Base-by-base conservation (phyloP, 208 protist genomes). In the Herpetomonas tarakana region DNA sequence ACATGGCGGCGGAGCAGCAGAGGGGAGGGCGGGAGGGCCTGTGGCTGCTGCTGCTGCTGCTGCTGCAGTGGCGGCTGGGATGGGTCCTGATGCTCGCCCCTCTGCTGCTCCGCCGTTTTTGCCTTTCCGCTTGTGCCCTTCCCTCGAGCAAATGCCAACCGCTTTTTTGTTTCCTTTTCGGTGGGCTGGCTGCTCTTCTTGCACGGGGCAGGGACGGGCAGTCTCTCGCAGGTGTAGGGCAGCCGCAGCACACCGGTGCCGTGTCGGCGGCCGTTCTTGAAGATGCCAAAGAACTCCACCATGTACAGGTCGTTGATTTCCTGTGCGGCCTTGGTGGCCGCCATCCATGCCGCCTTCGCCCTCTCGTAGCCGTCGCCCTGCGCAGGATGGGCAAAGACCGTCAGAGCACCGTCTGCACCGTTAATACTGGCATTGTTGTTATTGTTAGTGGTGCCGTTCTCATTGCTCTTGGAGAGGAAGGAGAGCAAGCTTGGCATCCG, bases 211-310 rank as follows among this genome's bases (percentile, higher is more conserved):
- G 35, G 35, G n/a, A n/a, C n/a, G 7, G 18, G 46, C 22, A 52
- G 46, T 26, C 68, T 26, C 9, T 58, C 50, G 44, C 71, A 55
- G 19, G 83, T 50, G 21, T 76, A 72, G 0, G 75, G 76, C 39
- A 93, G 58, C 35, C 72, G 66, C 41, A 93, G 68, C 26, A 96
- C 28, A 24, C 90, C 90, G 19, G 75, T 25, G n/a, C 90, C 90
- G 41, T 92, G 71, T 3, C 84, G 67, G 2, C 65, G 51, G 4
- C 90, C 90, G 49, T 87, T 35, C 35, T 57, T 70, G 60, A 96
- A 96, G n/a, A 92, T 53, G 21, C 90, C 90, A 61, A 91, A 83
- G 54, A 86, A 83, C 45, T 93, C 78, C 22, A 92, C 70, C 52
- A 74, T 62, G 49, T 12, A 21, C 22, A 19, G 28, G 35, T 41